phyloP scores from a whole-genome alignment of 2,329 filamentous ascomycete species.

The Fusarium keratoplasticum region DNA sequence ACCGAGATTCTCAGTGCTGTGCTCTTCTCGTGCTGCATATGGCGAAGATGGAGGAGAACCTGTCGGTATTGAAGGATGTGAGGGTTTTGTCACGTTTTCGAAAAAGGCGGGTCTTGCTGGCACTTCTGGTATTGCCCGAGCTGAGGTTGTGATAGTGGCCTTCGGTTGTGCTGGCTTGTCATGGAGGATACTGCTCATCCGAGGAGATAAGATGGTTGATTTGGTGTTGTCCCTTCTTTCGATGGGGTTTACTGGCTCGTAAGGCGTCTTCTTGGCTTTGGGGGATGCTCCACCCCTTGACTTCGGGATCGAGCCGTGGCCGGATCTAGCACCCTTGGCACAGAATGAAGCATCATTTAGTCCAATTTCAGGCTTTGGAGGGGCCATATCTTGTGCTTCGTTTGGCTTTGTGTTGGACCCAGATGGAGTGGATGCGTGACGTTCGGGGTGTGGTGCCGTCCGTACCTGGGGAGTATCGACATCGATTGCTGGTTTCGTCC shows the following conservation, averaged over 20 bases:
- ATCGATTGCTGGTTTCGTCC: not conserved
- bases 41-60: not conserved
- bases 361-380: constrained; percentile 4
- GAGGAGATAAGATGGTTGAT: constrained; percentile 46
- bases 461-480: not conserved
- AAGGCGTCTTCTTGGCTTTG: constrained; percentile 47
- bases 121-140: constrained; percentile 49
- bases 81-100: constrained; percentile 50
- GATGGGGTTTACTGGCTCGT: constrained; percentile 47
- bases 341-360: constrained; percentile 4
- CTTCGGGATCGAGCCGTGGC: constrained; percentile 21
- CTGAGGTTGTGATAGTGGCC: constrained; percentile 39
- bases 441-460: not conserved
- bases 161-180: constrained; percentile 52
- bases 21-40: constrained; percentile 11
- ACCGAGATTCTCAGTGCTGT: constrained; percentile 37
- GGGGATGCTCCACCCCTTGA: constrained; percentile 29
- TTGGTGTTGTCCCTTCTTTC: constrained; percentile 46
- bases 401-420: not conserved
- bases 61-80: constrained; percentile 14
- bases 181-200: constrained; percentile 45
- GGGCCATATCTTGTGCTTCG: not conserved
- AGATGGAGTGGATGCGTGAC: not conserved
- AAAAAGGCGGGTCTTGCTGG: constrained; percentile 53
- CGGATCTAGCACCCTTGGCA: constrained; percentile 13